phyloP scores from a whole-genome alignment of 768 basidiomycete species.

The Suillus variegatus region DNA sequence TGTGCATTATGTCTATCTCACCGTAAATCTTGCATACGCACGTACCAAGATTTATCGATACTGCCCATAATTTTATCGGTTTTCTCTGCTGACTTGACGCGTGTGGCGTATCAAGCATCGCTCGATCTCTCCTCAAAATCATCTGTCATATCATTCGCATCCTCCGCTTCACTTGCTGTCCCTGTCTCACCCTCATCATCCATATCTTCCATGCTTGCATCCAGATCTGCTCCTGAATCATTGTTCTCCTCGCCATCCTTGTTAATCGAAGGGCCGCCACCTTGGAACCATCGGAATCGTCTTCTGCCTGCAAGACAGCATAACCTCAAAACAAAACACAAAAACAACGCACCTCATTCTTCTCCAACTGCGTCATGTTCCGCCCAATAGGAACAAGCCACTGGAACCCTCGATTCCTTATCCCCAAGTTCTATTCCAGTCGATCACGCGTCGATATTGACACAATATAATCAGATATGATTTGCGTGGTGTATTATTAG shows the following conservation, averaged over 20 bases:
- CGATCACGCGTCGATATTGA: neutral
- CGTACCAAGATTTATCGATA: conserved; percentile 7
- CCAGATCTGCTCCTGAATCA: conserved; percentile 36
- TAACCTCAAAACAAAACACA: neutral
- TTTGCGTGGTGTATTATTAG: neutral
- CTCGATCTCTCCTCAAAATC: neutral
- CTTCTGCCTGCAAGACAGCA: conserved; percentile 30
- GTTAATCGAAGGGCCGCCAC: conserved; percentile 29
- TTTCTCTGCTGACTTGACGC: neutral
- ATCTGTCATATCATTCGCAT: neutral
- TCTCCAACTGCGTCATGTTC: conserved; percentile 71
- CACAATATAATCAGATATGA: too few species aligned
- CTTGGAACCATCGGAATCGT: conserved; percentile 36
- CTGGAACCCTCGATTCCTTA: conserved; percentile 65
- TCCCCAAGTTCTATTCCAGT: conserved; percentile 48
- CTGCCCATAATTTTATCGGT: neutral
- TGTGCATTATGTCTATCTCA: conserved; percentile 13
- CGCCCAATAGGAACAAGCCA: conserved; percentile 79
- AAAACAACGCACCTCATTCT: conserved; percentile 64
- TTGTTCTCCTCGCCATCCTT: conserved; percentile 34
- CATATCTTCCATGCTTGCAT: conserved; percentile 42
- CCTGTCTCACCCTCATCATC: conserved; percentile 31
- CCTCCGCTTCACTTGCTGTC: neutral
- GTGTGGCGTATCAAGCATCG: neutral
- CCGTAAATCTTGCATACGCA: conserved; percentile 3